Evolutionary conservation across 176 grass and related monocot species (phyloP).

Genomic region (Musa schizocarpa): DNA sequence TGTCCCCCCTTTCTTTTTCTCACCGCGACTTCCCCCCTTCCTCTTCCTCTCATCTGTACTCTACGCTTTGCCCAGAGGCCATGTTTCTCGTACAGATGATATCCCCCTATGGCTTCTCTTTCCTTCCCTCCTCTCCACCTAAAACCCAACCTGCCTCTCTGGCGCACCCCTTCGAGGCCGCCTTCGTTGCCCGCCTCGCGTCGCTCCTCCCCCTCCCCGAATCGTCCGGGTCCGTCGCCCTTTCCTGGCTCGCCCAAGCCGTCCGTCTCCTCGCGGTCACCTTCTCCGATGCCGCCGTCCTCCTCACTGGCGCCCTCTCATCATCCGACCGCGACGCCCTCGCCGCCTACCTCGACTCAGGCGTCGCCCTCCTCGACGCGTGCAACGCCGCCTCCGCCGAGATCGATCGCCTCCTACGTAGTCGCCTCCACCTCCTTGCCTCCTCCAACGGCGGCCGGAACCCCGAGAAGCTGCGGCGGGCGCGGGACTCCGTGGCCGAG

Average conservation of each 20-base stretch:
- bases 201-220: constrained; percentile 42
- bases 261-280: constrained; percentile 1
- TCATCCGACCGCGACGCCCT: constrained; percentile 2
- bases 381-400: constrained; percentile 53
- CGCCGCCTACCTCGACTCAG: constrained; percentile 27
- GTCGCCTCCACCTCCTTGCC: constrained; percentile 45
- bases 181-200: constrained; percentile 27
- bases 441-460: constrained; percentile 1
- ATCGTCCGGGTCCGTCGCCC: constrained; percentile 12
- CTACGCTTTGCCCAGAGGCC: not conserved
- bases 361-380: constrained; percentile 54
- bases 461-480: constrained; percentile 10
- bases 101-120: constrained; percentile 8
- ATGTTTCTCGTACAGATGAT: not conserved
- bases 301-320: constrained; percentile 11
- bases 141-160: constrained; percentile 26
- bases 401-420: constrained; percentile 40
- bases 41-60: too few species aligned
- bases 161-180: constrained; percentile 16
- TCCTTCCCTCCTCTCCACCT: constrained; percentile 28
- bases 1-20: too few species aligned
- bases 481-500: constrained; percentile 20
- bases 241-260: constrained; percentile 17
- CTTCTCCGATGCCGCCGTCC: constrained; percentile 22
- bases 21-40: too few species aligned